These are phyloP conservation scores for Zalerion maritima DNA, from an alignment of 495 filamentous ascomycete genomes.

Conservation along the genomic window DNA sequence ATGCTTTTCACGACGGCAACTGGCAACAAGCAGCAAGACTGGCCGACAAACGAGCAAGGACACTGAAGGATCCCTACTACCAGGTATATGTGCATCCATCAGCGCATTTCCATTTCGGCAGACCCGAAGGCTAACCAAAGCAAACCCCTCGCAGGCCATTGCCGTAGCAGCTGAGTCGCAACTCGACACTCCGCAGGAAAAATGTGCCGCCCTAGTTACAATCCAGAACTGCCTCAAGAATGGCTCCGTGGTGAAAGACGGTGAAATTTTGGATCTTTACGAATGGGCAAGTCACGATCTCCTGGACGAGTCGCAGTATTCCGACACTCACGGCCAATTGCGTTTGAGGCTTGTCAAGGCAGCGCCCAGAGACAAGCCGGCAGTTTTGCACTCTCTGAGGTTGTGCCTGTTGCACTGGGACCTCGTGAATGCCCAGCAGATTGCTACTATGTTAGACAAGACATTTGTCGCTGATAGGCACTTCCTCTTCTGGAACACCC, in stretches of 20 bases:
- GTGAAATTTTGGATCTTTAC: constrained; percentile 27
- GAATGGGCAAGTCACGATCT: constrained; percentile 23
- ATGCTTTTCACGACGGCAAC: constrained; percentile 26
- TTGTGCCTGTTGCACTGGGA: constrained; percentile 30
- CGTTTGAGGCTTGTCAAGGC: constrained; percentile 27
- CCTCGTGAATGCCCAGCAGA: constrained; percentile 35
- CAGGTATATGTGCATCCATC: constrained; percentile 15
- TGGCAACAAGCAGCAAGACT: constrained; percentile 26
- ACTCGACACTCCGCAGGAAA: constrained; percentile 22
- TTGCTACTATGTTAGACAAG: constrained; percentile 28
- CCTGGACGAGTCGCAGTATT: constrained; percentile 12
- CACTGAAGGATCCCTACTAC: constrained; percentile 31
- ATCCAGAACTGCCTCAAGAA: constrained; percentile 25
- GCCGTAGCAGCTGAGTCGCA: constrained; percentile 30
- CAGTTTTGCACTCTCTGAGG: constrained; percentile 23
- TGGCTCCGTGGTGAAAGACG: constrained; percentile 19
- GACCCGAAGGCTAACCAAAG: not conserved
- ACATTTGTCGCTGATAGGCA: constrained; percentile 20
- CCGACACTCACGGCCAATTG: constrained; percentile 25
- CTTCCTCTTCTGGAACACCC: constrained; percentile 30
- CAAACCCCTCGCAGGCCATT: constrained; percentile 20
- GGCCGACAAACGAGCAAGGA: constrained; percentile 24
- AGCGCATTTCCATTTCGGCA: not conserved
- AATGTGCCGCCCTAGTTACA: constrained; percentile 15
- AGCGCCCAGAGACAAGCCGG: constrained; percentile 20